Conservation (phyloP, 2,329 filamentous ascomycete genomes). For the Tolypocladium nubicola region DNA sequence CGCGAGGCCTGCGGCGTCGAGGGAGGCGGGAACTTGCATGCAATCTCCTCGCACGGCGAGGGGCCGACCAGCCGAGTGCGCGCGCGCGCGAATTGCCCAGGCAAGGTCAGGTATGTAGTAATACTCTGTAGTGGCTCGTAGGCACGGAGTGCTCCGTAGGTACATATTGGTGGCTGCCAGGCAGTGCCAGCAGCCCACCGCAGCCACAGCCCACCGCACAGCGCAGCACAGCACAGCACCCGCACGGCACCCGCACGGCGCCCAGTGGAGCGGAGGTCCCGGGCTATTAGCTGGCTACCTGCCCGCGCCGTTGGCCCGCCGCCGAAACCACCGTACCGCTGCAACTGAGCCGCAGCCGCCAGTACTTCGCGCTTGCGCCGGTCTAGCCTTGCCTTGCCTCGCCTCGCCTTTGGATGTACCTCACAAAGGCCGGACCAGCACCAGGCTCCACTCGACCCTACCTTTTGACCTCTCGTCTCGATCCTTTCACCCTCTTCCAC, state of each 20-base stretch:
- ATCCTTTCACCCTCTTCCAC: not conserved
- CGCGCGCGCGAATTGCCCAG: not conserved
- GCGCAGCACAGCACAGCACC: not conserved
- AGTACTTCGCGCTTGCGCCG: not conserved
- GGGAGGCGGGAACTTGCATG: too few relatives aligned
- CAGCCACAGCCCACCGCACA: not conserved
- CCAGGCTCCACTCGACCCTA: not conserved
- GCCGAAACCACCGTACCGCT: not conserved
- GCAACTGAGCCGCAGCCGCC: not conserved
- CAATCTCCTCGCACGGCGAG: not conserved
- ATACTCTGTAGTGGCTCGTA: too few relatives aligned
- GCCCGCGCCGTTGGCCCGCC: not conserved
- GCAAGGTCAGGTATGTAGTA: too few relatives aligned
- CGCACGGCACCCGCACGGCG: not conserved
- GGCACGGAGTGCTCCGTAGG: too few relatives aligned
- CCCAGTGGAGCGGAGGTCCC: not conserved
- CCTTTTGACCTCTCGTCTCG: not conserved
- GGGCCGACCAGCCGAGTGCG: not conserved
- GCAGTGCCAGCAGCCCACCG: not conserved
- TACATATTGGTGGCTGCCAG: too few relatives aligned
- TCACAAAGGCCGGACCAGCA: not conserved
- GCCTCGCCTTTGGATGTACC: not conserved
- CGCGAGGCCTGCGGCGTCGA: too few relatives aligned
- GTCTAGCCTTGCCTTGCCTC: not conserved
- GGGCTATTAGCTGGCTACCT: not conserved